Base-by-base conservation (phyloP, 2,329 filamentous ascomycete genomes). In the Fusarium domesticum region DNA sequence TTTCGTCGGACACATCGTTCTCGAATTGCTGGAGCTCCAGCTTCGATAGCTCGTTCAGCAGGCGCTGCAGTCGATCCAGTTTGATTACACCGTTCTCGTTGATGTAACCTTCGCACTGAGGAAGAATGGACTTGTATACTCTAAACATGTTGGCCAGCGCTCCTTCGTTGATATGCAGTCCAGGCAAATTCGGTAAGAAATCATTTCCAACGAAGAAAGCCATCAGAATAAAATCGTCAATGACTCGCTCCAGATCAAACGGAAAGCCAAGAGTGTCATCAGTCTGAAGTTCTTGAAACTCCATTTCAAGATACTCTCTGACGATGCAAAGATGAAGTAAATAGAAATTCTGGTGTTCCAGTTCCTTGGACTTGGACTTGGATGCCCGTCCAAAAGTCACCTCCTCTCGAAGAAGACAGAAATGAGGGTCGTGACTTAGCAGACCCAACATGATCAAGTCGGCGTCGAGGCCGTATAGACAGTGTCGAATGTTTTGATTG, bases 161-260 rank as follows among this genome's bases (percentile, higher is more conserved):
- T 54, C 93, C 95, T 69, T 98, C 95, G 68, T 98, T 98, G 70
- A 98, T 98, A 69, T 98, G 93, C 54, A 98, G 72, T 62, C 95
- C 89, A 5, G 95, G 95, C 46, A 98, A 76, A 69, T 98, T 96
- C 3, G 93, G 93, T 67, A 98, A 78, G 72, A 98, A 98, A 78
- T 98, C 93, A 69, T 98, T 98, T 64, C 93, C 93, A 60, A 98
- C 89, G 68, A 98, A 98, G 73, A 98, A 98, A 37, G 91, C 92
- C 90, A 98, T 96, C 49, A 98, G 80, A 64, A 98, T 97, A 69
- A 98, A 98, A 74, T 98, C 93, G 66, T 98, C 93, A 71, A 98
- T 97, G 62, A 98, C 83, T 53, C 87, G 83, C 73, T 98, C 93
- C 77, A 98, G 85, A 63, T 98, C 87, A 64, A 95, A 98, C 37